Percentiles rank a stretch among this genome's conserved stretches.
Evolutionary conservation across 176 grass and related monocot genomes (phyloP).

Genomic region (Chloris gayana): DNA sequence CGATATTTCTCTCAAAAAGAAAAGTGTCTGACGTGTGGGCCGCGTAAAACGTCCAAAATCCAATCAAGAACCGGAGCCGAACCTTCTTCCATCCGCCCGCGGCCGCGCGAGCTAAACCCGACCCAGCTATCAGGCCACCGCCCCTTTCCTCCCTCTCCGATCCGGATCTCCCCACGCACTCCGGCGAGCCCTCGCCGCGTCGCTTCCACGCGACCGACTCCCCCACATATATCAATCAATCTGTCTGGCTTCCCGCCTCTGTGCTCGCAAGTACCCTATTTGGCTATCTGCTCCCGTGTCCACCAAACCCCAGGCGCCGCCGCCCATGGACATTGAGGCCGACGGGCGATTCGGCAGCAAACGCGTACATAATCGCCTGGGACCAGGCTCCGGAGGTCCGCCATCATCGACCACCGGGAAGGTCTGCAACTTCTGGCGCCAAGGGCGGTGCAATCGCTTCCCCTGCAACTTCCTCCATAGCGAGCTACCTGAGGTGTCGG

Average conservation of each 20-base stretch:
- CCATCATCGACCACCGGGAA: constrained; percentile 47
- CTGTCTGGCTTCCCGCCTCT: neutral
- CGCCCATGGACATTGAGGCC: constrained; percentile 59
- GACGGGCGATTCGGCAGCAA: constrained; percentile 69
- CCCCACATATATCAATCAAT: constrained; percentile 17
- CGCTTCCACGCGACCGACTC: constrained; percentile 37
- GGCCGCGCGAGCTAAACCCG: constrained; percentile 23
- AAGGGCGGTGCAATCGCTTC: constrained; percentile 87
- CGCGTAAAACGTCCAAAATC: neutral
- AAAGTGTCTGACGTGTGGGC: neutral
- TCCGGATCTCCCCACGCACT: constrained; percentile 45
- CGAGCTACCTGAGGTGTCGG: constrained; percentile 57
- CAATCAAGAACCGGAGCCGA: constrained; percentile 3
- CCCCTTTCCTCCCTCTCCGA: constrained; percentile 49
- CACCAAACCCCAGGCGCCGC: constrained; percentile 55
- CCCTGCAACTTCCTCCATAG: constrained; percentile 92
- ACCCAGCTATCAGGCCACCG: constrained; percentile 25
- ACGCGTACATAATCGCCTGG: constrained; percentile 54
- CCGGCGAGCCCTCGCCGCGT: constrained; percentile 64
- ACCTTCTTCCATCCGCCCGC: neutral
- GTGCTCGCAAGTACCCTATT: constrained; percentile 10
- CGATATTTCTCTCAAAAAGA: too few relatives aligned
- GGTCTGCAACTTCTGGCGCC: constrained; percentile 86
- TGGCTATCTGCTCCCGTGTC: constrained; percentile 7
- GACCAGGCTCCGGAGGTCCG: constrained; percentile 31